These are phyloP conservation scores for Phlebopus sp. DNA, from an alignment of 1,284 basidiomycete species.

Conservation along the genomic window DNA sequence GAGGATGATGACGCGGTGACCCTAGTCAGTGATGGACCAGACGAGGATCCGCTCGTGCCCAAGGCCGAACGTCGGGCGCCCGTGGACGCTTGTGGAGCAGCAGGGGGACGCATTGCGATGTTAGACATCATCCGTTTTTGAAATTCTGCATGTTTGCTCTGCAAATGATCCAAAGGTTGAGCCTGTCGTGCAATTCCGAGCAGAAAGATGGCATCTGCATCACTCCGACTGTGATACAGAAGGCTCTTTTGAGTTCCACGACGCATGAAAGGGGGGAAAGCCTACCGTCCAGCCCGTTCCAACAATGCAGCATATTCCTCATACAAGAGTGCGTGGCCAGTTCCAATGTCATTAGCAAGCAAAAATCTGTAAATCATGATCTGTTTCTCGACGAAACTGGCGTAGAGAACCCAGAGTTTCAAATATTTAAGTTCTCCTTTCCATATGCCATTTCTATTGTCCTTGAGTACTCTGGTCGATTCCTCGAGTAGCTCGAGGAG, in stretches of 20 bases:
- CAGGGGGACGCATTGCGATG: conserved; percentile 34
- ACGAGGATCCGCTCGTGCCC: conserved; percentile 33
- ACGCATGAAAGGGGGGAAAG: not conserved
- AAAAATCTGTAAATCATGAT: conserved; percentile 82
- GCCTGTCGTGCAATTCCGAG: conserved; percentile 84
- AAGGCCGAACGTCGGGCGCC: conserved; percentile 35
- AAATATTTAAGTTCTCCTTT: conserved; percentile 80
- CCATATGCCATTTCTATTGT: conserved; percentile 63
- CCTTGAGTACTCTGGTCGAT: conserved; percentile 73
- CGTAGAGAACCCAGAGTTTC: conserved; percentile 91
- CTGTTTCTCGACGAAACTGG: conserved; percentile 73
- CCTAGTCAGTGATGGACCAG: conserved; percentile 15
- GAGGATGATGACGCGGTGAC: conserved; percentile 25
- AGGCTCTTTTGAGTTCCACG: conserved; percentile 4
- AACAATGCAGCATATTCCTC: conserved; percentile 87
- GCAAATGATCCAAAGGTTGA: conserved; percentile 72
- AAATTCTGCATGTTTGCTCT: conserved; percentile 75
- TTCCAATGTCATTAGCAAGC: conserved; percentile 87
- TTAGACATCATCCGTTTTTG: conserved; percentile 75
- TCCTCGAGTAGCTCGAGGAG: conserved; percentile 81
- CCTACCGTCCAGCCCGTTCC: conserved; percentile 69
- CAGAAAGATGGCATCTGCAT: conserved; percentile 85
- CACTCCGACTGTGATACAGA: conserved; percentile 56
- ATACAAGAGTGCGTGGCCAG: conserved; percentile 78
- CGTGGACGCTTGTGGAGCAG: conserved; percentile 30